phyloP scores from a whole-genome alignment of 352 stramenopile genomes.

The Phytopythium sindhum region DNA sequence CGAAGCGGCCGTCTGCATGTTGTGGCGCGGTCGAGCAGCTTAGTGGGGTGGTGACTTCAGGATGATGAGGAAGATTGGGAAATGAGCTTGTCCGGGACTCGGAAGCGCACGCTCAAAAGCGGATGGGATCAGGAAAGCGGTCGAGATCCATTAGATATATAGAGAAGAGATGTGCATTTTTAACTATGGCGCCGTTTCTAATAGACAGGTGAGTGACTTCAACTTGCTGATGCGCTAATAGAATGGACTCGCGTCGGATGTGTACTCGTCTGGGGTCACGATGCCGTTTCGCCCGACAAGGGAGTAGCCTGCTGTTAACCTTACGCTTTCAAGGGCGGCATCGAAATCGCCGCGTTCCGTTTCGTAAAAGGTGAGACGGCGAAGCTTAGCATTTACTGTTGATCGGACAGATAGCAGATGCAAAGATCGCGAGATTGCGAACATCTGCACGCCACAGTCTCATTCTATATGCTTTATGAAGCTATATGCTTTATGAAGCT shows the following conservation, averaged over 20 bases:
- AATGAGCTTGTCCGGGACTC: not conserved
- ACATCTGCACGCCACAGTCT: too few relatives aligned
- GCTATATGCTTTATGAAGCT: too few relatives aligned
- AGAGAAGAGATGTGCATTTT: too few relatives aligned
- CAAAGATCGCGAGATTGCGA: too few relatives aligned
- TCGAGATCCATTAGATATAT: not conserved
- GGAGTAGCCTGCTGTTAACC: not conserved
- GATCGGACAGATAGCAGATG: too few relatives aligned
- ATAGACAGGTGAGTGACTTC: not conserved
- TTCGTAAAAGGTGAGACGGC: not conserved
- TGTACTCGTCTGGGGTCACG: not conserved
- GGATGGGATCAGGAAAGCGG: not conserved
- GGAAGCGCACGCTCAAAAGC: not conserved
- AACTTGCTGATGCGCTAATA: not conserved
- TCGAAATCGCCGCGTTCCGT: not conserved
- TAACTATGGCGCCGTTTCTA: not conserved
- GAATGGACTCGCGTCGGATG: not conserved
- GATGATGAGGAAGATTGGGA: not conserved
- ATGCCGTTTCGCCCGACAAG: not conserved
- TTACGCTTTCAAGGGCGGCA: not conserved
- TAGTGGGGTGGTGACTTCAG: not conserved
- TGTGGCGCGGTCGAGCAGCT: not conserved
- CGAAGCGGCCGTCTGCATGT: not conserved
- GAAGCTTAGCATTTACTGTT: too few relatives aligned
- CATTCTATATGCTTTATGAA: too few relatives aligned